phyloP scores from a whole-genome alignment of 306 rosid genomes.

The Cucurbita ficifolia region DNA sequence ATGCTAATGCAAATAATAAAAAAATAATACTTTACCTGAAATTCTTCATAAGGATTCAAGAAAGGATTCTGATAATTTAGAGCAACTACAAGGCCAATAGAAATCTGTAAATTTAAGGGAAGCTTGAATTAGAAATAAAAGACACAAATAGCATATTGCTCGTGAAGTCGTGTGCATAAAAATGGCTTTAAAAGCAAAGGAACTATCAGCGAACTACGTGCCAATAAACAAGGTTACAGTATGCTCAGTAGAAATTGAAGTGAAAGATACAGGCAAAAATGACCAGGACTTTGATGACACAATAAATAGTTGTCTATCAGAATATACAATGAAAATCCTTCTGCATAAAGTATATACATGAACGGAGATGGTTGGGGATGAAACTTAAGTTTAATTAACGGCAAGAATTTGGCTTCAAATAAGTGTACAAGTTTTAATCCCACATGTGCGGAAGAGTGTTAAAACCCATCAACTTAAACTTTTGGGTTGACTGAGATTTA shows the following conservation, averaged over 20 bases:
- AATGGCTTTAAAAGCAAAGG: background rate
- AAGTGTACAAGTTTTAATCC: too few relatives aligned
- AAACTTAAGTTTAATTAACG: too few relatives aligned
- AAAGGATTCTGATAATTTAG: conserved; percentile 74
- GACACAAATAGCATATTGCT: background rate
- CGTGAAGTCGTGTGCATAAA: background rate
- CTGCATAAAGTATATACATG: too few relatives aligned
- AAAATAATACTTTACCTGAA: conserved; percentile 48
- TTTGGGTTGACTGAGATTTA: background rate
- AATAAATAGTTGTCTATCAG: background rate
- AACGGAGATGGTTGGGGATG: too few relatives aligned
- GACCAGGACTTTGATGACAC: background rate
- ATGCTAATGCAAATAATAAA: background rate
- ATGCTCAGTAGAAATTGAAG: background rate
- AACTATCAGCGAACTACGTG: background rate
- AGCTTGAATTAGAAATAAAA: conserved; percentile 1
- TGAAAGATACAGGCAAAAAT: background rate
- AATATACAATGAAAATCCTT: background rate
- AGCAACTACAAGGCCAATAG: conserved; percentile 83
- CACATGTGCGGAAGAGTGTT: too few relatives aligned
- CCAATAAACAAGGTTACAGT: background rate
- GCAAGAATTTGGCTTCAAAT: too few relatives aligned
- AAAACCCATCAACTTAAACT: too few relatives aligned
- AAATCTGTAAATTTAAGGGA: conserved; percentile 36
- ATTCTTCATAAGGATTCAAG: conserved; percentile 83